phyloP scores from a whole-genome alignment of 192 early-diverging fungal species.

The Linnemannia exigua region DNA sequence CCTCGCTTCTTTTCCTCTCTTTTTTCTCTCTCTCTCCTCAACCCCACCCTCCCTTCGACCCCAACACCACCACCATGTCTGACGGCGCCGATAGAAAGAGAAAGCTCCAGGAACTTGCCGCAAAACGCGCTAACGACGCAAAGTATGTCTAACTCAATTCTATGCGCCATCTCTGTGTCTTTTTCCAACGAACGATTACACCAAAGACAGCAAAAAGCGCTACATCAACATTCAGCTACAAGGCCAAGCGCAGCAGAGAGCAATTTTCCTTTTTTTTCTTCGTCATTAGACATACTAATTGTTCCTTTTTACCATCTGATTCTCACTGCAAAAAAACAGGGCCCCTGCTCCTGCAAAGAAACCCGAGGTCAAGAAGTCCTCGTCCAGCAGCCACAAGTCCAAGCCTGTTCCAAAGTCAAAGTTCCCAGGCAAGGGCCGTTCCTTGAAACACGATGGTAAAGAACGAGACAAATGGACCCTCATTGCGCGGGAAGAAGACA shows the following conservation, averaged over 20 bases:
- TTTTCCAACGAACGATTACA: background rate
- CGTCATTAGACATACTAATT: background rate
- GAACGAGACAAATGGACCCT: background rate
- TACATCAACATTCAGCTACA: background rate
- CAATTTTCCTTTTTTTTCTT: background rate
- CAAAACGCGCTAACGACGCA: slow-evolving; percentile 37
- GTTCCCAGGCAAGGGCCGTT: slow-evolving; percentile 55
- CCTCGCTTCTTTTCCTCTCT: slow-evolving; percentile 1
- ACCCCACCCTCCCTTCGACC: background rate
- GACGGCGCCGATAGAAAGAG: slow-evolving; percentile 45
- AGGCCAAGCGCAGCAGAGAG: background rate
- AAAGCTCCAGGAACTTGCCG: slow-evolving; percentile 46
- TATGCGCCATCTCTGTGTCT: too few species aligned
- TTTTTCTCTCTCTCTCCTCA: background rate
- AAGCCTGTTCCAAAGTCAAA: slow-evolving; percentile 43
- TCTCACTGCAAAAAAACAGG: background rate
- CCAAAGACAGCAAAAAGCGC: background rate
- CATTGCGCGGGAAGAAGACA: background rate
- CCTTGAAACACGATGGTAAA: slow-evolving; percentile 23
- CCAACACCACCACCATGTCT: slow-evolving; percentile 26
- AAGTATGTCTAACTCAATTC: slow-evolving; percentile 23
- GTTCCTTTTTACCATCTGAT: background rate
- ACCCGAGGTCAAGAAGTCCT: slow-evolving; percentile 38
- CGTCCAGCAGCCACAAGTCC: slow-evolving; percentile 6
- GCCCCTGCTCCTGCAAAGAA: slow-evolving; percentile 36